A percentile compares a stretch with the other conserved stretches of the same genome.
Conservation (phyloP, 2,329 filamentous ascomycete genomes). For the Trichoderma breve region DNA sequence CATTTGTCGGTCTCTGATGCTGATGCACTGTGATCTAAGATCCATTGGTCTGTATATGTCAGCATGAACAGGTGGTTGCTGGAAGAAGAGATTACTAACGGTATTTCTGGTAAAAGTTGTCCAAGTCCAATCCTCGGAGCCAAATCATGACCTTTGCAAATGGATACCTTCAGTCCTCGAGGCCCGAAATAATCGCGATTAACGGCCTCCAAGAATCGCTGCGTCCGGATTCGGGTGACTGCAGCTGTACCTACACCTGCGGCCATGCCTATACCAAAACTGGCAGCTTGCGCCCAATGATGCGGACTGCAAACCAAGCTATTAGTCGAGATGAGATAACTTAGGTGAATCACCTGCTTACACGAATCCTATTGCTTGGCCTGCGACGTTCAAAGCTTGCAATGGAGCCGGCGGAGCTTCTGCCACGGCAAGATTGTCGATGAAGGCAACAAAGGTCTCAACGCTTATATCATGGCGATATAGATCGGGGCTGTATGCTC, state of each 20-base stretch:
- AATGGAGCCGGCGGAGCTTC: not conserved
- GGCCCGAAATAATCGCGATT: not conserved
- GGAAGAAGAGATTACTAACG: not conserved
- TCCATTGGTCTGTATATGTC: not conserved
- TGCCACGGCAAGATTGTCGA: not conserved
- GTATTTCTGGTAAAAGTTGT: not conserved
- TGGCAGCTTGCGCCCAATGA: not conserved
- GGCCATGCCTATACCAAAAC: not conserved
- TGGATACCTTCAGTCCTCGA: not conserved
- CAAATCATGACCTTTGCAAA: not conserved
- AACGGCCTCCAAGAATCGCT: not conserved
- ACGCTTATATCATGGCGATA: not conserved
- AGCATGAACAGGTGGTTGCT: not conserved
- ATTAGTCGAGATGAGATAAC: not conserved
- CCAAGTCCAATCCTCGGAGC: not conserved
- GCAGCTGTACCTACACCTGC: not conserved
- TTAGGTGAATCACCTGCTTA: not conserved
- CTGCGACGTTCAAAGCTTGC: not conserved
- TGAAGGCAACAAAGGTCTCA: not conserved
- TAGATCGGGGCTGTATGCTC: not conserved
- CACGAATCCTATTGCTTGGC: not conserved
- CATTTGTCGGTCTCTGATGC: not conserved
- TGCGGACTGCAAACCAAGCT: not conserved
- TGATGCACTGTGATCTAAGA: not conserved
- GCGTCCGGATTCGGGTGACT: not conserved